Percentiles rank a stretch among this genome's conserved stretches.
These are phyloP conservation scores for Lophiotrema nucula DNA, from an alignment of 495 filamentous ascomycete genomes.

Conservation along the genomic window DNA sequence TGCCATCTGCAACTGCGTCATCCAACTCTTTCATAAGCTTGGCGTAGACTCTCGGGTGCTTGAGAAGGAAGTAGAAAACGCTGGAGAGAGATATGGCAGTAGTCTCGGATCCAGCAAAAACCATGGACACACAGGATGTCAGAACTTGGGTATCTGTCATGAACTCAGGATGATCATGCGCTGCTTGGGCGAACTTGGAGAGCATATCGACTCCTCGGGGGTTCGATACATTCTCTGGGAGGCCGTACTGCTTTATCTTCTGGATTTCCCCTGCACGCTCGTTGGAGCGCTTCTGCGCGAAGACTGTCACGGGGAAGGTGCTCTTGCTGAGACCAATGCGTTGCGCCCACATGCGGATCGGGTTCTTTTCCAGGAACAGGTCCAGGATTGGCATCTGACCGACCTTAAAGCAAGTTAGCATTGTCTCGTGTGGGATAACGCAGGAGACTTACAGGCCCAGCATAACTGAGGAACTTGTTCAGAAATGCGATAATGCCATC, in stretches of 20 bases:
- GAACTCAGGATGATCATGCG: constrained; percentile 55
- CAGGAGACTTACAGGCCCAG: constrained; percentile 39
- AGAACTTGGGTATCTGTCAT: constrained; percentile 65
- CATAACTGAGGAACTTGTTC: constrained; percentile 48
- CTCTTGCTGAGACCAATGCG: constrained; percentile 50
- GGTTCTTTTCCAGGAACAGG: constrained; percentile 53
- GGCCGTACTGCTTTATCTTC: constrained; percentile 40
- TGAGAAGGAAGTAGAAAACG: constrained; percentile 44
- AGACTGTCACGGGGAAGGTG: constrained; percentile 61
- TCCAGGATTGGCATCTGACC: constrained; percentile 56
- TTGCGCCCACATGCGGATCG: constrained; percentile 41
- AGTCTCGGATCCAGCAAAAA: constrained; percentile 52
- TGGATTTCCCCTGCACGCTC: constrained; percentile 51
- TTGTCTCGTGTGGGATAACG: background rate
- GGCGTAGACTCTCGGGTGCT: constrained; percentile 39
- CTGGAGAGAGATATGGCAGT: constrained; percentile 45
- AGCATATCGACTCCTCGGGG: constrained; percentile 47
- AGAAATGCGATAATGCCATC: constrained; percentile 46
- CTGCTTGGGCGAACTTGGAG: constrained; percentile 49
- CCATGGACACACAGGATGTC: constrained; percentile 62
- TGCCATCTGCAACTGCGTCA: constrained; percentile 37
- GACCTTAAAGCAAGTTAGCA: constrained; percentile 27
- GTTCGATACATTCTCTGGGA: constrained; percentile 34
- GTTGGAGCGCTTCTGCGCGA: constrained; percentile 57
- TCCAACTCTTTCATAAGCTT: constrained; percentile 47